Evolutionary conservation across 1,139 yeast species (phyloP).

Genomic region (Candida dubliniensis): DNA sequence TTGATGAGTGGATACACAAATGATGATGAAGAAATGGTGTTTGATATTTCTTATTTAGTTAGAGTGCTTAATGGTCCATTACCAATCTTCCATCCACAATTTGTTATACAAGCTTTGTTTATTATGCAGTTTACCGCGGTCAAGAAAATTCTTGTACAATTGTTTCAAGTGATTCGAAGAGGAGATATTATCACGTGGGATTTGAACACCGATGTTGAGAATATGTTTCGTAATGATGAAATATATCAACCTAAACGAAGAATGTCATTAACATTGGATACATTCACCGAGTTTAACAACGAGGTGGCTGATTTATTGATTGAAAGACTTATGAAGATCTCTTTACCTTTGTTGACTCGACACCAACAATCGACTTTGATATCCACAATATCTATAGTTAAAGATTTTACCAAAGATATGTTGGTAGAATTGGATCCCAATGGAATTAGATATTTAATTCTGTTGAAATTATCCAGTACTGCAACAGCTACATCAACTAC

Average conservation of each 20-base stretch:
- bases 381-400: constrained; percentile 64
- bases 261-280: constrained; percentile 19
- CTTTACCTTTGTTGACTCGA: constrained; percentile 80
- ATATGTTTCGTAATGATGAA: constrained; percentile 16
- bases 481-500: not conserved
- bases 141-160: constrained; percentile 52
- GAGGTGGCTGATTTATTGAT: constrained; percentile 50
- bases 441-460: constrained; percentile 71
- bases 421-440: constrained; percentile 61
- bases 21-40: constrained; percentile 28
- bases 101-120: constrained; percentile 74
- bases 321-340: constrained; percentile 60
- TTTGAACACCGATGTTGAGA: constrained; percentile 29
- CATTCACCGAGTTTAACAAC: constrained; percentile 43
- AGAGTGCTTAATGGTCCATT: constrained; percentile 83
- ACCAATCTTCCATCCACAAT: constrained; percentile 90
- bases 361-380: constrained; percentile 88
- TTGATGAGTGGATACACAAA: constrained; percentile 51
- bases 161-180: constrained; percentile 51
- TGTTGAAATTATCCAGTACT: constrained; percentile 61
- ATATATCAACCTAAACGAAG: constrained; percentile 21
- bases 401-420: constrained; percentile 46
- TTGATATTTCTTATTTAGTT: constrained; percentile 54
- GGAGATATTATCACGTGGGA: constrained; percentile 38
- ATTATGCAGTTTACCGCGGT: constrained; percentile 61